Evolutionary conservation across 768 basidiomycete species (phyloP), one percentile per base, ranked within the genome.

Genomic region (Mycena vulgaris): DNA sequence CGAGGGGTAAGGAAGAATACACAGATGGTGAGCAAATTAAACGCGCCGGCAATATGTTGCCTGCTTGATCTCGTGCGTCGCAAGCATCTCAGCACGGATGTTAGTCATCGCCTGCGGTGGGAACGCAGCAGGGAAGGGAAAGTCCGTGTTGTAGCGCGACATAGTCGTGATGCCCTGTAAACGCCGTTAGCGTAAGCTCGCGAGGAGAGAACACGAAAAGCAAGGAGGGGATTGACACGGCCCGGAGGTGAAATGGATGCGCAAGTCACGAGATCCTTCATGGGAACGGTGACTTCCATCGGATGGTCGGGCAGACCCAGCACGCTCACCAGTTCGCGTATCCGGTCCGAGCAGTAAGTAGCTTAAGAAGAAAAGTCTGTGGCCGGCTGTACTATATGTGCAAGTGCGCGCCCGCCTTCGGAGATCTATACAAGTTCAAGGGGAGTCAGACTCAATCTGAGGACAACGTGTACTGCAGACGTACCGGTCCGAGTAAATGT

Each of bases 121-220:
- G 88, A 96, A 98, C 7, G 96, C 95, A 21, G 95, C 87, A 19
- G 89, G 76, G 88, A 98, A 97, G 3, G 95, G 92, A 87, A 94
- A 98, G 73, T 95, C 94, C 64, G 90, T 83, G 76, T 96, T 98
- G 86, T 98, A 98, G 17, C 89, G 87, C 11, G 96, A 95, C 96
- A 98, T 98, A 1, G 96, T 96, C 16, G 94, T 92, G 74, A 97
- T 96, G 96, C n/a, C n/a, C n/a, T n/a, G n/a, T n/a, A n/a, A n/a
- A n/a, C n/a, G n/a, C n/a, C n/a, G n/a, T n/a, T n/a, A n/a, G n/a
- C n/a, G n/a, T n/a, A n/a, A n/a, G n/a, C n/a, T n/a, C n/a, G n/a
- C n/a, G n/a, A n/a, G n/a, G n/a, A n/a, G n/a, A n/a, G n/a, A n/a
- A n/a, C n/a, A n/a, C n/a, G n/a, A n/a, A n/a, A n/a, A n/a, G n/a